These are phyloP conservation scores for Diaporthe batatas DNA, from an alignment of 2,329 filamentous ascomycete genomes.

Conservation along the genomic window DNA sequence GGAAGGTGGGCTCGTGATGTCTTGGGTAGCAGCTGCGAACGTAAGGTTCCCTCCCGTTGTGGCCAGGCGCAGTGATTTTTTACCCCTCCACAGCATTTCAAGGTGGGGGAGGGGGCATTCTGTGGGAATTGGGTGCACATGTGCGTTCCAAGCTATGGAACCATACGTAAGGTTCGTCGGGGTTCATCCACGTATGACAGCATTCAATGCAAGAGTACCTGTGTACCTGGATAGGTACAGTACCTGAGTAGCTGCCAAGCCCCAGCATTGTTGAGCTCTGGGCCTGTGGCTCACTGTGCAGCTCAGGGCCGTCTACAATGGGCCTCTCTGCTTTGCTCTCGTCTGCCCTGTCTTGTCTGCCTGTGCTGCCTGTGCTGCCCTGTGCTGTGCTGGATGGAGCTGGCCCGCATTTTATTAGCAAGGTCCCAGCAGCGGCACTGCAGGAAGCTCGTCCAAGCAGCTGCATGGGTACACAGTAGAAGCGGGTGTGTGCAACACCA, in stretches of 20 bases:
- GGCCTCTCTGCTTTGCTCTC: neutral
- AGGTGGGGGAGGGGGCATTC: conserved; percentile 50
- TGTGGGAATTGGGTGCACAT: conserved; percentile 41
- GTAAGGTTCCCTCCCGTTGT: conserved; percentile 26
- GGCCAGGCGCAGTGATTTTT: conserved; percentile 41
- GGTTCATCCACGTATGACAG: conserved; percentile 37
- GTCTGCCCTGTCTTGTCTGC: too few species aligned
- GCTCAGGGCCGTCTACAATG: conserved; percentile 2
- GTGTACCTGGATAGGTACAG: too few species aligned
- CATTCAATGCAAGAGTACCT: conserved; percentile 19
- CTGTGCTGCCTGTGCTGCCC: neutral
- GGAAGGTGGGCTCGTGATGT: conserved; percentile 36
- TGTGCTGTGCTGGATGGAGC: neutral
- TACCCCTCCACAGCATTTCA: conserved; percentile 43
- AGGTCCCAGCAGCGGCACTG: neutral
- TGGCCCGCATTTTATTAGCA: conserved; percentile 4
- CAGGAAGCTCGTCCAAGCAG: neutral
- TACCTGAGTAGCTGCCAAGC: neutral
- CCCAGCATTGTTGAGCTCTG: conserved; percentile 19
- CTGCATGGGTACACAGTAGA: neutral
- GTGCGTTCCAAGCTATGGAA: conserved; percentile 34
- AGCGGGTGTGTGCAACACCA: neutral
- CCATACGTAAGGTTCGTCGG: conserved; percentile 25
- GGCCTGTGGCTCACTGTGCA: neutral
- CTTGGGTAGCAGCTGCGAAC: conserved; percentile 34